Base-by-base conservation (phyloP, 495 filamentous ascomycete species). In the Coniosporium apollinis region DNA sequence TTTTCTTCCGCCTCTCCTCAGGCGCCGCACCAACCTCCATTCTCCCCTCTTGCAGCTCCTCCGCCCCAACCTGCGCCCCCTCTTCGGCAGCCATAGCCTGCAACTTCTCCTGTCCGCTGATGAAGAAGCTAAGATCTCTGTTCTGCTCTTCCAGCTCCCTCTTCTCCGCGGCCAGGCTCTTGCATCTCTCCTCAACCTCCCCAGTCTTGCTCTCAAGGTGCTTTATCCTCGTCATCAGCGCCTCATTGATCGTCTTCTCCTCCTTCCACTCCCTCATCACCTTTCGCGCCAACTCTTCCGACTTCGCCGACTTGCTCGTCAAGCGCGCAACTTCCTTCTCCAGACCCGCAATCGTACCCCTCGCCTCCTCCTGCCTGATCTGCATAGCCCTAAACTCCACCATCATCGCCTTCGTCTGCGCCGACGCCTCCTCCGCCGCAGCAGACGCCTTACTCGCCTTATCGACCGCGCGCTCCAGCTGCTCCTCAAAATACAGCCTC, bases 401-500 rank as follows among this genome's bases (percentile, higher is more conserved):
- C 2, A 65, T 49, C 0, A 74, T 67, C 8, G 60, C 55, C 2
- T 56, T 50, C 1, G 75, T 74, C n/a, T 66, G 55, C 7, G 54
- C 46, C 0, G 62, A 54, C 0, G 83, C 82, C 13, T 62, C 58
- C 17, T 78, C 67, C 2, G 82, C 84, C 0, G 71, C 61, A 0
- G 69, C 57, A 2, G 69, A 64, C 5, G 85, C 82, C 46, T 76
- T 70, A 13, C 74, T 65, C 1, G 91, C 85, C 55, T 96, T 97
- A 56, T 93, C 85, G 0, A 76, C 87, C 1, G 85, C 84, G 37
- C 89, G 84, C 48, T 78, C 78, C 39, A 97, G 69, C 53, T 92
- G 74, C 45, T 89, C 87, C 50, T 94, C 89, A 47, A 92, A 97
- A 54, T 96, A 97, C 3, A 79, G 65, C 28, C 89, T 74, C 47